Base-by-base conservation (phyloP, 2,329 filamentous ascomycete genomes). In the Pseudogymnoascus sp. region DNA sequence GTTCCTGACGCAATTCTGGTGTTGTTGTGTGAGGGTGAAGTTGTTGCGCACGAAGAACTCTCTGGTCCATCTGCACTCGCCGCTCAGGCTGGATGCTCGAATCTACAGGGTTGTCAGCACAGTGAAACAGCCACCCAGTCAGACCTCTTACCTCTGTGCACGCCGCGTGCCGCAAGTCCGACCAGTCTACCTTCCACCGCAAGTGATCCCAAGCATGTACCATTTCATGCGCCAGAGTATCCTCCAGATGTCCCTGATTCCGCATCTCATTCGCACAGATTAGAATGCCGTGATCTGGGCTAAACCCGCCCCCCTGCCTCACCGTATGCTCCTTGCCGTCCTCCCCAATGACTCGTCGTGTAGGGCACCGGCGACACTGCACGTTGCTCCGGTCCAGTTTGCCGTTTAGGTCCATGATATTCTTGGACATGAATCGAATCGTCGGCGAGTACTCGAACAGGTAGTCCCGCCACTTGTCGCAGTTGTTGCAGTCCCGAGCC, bases 141-240 rank as follows among this genome's bases (percentile, higher is more conserved):
- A 53, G n/a, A 53, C 28, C 28, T 53, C 76, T 65, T 75, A 93
- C 90, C 86, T 99, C 94, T 61, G 92, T 88, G 74, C 94, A 99
- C 61, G 94, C 94, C 36, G 92, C 90, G 75, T 99, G 94, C 73
- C 87, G 85, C 74, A 99, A 73, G 72, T 91, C 79, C 84, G 78
- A 75, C 78, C 89, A 90, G 71, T 97, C 88, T 47, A 97, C 86
- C 75, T 96, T 94, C 79, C 91, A 99, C 65, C 93, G 79, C 68
- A 97, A 71, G 73, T 96, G 89, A 73, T 99, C 94, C 80, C 91
- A 97, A 1, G 92, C 92, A 74, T 99, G 94, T 60, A 99, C 89
- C 91, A 99, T 95, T 77, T 99, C 94, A 75, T 99, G 94, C 28
- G 92, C 87, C 70, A 99, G 78, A 9, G 92, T 96, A 73, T 99